A percentile compares a stretch with the other conserved stretches of the same genome.
phyloP scores from a whole-genome alignment of 495 filamentous ascomycete genomes.

The Podospora conica region DNA sequence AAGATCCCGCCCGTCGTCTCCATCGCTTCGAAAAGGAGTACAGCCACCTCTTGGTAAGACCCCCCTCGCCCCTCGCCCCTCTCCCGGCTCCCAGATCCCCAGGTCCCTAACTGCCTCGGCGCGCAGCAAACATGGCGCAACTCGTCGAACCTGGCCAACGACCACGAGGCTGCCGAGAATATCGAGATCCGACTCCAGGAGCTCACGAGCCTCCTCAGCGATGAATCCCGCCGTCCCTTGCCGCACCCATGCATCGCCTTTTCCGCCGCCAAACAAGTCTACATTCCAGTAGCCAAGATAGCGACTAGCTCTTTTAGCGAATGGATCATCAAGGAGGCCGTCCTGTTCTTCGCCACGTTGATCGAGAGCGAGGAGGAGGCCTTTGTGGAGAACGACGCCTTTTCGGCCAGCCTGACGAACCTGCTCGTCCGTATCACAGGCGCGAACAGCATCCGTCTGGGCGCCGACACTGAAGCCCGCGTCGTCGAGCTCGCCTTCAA shows the following conservation, averaged over 20 bases:
- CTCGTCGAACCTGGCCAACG: slow-evolving; percentile 47
- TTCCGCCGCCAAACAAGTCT: slow-evolving; percentile 77
- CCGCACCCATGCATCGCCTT: slow-evolving; percentile 86
- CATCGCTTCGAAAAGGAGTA: slow-evolving; percentile 86
- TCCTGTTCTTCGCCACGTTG: slow-evolving; percentile 77
- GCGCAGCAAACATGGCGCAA: slow-evolving; percentile 74
- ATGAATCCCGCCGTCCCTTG: slow-evolving; percentile 79
- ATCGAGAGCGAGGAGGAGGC: slow-evolving; percentile 96
- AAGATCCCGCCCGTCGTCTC: slow-evolving; percentile 78
- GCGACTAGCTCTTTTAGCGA: slow-evolving; percentile 73
- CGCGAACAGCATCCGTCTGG: slow-evolving; percentile 53
- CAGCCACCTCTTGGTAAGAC: slow-evolving; percentile 69
- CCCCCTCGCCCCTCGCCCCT: neutral
- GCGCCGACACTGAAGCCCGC: slow-evolving; percentile 68
- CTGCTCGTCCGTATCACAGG: slow-evolving; percentile 64
- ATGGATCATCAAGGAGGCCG: slow-evolving; percentile 70
- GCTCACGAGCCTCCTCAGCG: slow-evolving; percentile 72
- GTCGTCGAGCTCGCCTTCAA: slow-evolving; percentile 90
- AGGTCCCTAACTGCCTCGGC: neutral
- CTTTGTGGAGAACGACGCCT: slow-evolving; percentile 76
- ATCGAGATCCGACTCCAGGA: slow-evolving; percentile 50
- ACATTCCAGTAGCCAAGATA: slow-evolving; percentile 78
- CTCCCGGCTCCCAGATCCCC: slow-evolving; percentile 1
- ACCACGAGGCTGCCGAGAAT: slow-evolving; percentile 48
- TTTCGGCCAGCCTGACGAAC: slow-evolving; percentile 77